phyloP scores from a whole-genome alignment of 257 asterid genomes.

The Solanum okadae region DNA sequence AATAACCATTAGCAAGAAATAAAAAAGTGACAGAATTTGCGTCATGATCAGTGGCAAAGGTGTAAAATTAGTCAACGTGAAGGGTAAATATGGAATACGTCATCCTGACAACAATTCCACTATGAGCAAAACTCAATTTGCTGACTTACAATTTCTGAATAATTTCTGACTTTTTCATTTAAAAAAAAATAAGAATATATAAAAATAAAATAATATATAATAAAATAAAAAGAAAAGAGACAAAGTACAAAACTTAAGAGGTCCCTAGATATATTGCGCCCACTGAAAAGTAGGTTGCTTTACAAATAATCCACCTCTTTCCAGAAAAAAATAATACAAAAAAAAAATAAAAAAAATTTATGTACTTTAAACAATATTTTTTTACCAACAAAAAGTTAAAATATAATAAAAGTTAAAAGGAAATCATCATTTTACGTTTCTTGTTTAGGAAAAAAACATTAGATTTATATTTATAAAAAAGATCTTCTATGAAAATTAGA shows the following conservation, averaged over 20 bases:
- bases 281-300: neutral
- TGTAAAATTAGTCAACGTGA: neutral
- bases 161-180: neutral
- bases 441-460: neutral
- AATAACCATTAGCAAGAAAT: neutral
- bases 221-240: neutral
- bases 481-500: neutral
- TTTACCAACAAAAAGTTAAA: neutral
- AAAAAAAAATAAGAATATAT: neutral
- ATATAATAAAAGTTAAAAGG: neutral
- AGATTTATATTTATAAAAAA: too few species aligned
- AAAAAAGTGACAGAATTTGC: neutral
- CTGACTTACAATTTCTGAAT: neutral
- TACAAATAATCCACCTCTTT: slow-evolving; percentile 1
- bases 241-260: neutral
- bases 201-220: neutral
- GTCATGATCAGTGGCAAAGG: neutral
- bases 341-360: too few species aligned
- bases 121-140: neutral
- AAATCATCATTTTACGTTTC: neutral
- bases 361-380: neutral
- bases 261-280: neutral
- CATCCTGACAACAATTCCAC: neutral
- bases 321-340: neutral
- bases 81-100: neutral